These are phyloP conservation scores for Fusarium sp. DNA, from an alignment of 2,329 filamentous ascomycete species.

Conservation along the genomic window DNA sequence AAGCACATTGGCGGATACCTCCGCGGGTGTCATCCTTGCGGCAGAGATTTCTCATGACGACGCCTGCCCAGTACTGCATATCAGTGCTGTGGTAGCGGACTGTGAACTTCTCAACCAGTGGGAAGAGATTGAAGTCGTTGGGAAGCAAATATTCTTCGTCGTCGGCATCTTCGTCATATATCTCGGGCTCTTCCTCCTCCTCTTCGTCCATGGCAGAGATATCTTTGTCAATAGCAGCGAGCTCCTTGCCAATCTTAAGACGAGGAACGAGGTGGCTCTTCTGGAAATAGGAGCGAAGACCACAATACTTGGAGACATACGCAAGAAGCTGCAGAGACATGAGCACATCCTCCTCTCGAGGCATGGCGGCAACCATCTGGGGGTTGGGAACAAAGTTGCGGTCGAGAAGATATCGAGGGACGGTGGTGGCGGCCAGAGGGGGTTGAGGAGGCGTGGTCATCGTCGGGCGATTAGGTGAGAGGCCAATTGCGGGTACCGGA, in stretches of 20 bases:
- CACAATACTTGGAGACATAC: constrained; percentile 99
- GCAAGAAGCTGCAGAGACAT: constrained; percentile 98
- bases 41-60: constrained; percentile 98
- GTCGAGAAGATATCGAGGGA: constrained; percentile 84
- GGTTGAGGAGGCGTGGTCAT: constrained; percentile 81
- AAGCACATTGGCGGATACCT: constrained; percentile 96
- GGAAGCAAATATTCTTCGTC: constrained; percentile 91
- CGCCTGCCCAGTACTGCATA: constrained; percentile 99
- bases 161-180: constrained; percentile 68
- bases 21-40: constrained; percentile 96
- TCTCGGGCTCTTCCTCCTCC: constrained; percentile 61
- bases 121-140: constrained; percentile 98
- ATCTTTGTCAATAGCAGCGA: constrained; percentile 76
- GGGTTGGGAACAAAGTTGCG: constrained; percentile 76
- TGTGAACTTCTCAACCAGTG: constrained; percentile 97
- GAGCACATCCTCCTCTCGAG: constrained; percentile 94
- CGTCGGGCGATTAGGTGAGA: constrained; percentile 80
- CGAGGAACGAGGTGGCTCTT: constrained; percentile 92
- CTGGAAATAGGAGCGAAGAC: constrained; percentile 94
- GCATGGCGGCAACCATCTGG: constrained; percentile 89
- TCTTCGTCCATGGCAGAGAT: constrained; percentile 55
- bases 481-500: constrained; percentile 74
- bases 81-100: constrained; percentile 94
- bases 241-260: constrained; percentile 88
- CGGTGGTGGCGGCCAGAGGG: constrained; percentile 76